Conservation (phyloP, 345 rosid genomes). For the Kernera saxatilis region DNA sequence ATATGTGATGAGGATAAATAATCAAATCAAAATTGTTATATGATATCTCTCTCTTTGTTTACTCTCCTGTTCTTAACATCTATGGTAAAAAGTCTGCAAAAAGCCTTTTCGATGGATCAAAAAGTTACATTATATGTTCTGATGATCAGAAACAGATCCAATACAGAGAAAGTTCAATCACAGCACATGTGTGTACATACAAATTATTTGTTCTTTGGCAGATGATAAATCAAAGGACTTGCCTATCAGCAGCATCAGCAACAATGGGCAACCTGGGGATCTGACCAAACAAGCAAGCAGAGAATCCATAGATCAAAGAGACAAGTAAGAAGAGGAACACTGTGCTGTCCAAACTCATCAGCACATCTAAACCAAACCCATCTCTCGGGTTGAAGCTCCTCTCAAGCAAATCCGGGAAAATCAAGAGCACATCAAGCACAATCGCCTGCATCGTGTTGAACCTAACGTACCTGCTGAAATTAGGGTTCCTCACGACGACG, state of each 20-base stretch:
- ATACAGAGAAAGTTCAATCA: slow-evolving; percentile 1
- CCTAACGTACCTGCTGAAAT: slow-evolving; percentile 92
- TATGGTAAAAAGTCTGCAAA: background rate
- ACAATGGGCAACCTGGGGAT: slow-evolving; percentile 92
- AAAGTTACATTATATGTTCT: slow-evolving; percentile 12
- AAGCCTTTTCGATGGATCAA: slow-evolving; percentile 1
- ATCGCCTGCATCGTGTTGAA: slow-evolving; percentile 97
- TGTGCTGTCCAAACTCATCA: slow-evolving; percentile 94
- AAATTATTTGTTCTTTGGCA: background rate
- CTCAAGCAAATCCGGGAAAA: slow-evolving; percentile 88
- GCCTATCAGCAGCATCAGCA: slow-evolving; percentile 98
- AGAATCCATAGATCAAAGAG: slow-evolving; percentile 75
- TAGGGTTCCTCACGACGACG: slow-evolving; percentile 76
- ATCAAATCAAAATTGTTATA: slow-evolving; percentile 27
- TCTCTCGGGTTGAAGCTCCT: slow-evolving; percentile 74
- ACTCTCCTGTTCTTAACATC: no score
- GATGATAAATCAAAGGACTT: slow-evolving; percentile 55
- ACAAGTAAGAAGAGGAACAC: slow-evolving; percentile 86
- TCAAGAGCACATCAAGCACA: slow-evolving; percentile 82
- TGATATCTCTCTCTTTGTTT: background rate
- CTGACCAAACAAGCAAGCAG: slow-evolving; percentile 82
- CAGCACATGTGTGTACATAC: slow-evolving; percentile 20
- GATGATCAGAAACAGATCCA: slow-evolving; percentile 14
- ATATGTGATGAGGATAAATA: slow-evolving; percentile 31
- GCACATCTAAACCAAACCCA: slow-evolving; percentile 78